Evolutionary conservation across 345 rosid species (phyloP).

Genomic region (Acer campestre): DNA sequence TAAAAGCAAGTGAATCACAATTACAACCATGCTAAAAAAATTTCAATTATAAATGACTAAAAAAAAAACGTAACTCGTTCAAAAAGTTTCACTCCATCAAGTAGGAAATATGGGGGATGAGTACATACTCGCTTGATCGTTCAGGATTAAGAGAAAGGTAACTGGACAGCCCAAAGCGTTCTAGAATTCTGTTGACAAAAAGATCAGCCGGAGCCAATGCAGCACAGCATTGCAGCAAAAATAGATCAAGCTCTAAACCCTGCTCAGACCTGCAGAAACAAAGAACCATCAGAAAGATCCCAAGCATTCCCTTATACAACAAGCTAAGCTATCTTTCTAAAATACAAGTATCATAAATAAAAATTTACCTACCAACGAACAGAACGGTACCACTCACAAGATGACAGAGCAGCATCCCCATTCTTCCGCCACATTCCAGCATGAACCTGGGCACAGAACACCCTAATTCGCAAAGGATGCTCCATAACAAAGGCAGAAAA

Average conservation of each 20-base stretch:
- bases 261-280: constrained; percentile 75
- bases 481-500: constrained; percentile 90
- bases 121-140: constrained; percentile 63
- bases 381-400: constrained; percentile 80
- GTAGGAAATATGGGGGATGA: constrained; percentile 6
- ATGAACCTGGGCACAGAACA: constrained; percentile 82
- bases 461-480: constrained; percentile 88
- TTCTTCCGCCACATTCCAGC: constrained; percentile 99
- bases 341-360: background rate
- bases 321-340: background rate
- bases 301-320: background rate
- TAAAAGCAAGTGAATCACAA: background rate
- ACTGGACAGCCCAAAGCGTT: constrained; percentile 75
- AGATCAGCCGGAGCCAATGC: constrained; percentile 92
- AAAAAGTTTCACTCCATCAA: background rate
- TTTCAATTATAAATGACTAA: background rate
- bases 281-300: constrained; percentile 24
- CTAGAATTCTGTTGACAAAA: constrained; percentile 67
- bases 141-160: constrained; percentile 62
- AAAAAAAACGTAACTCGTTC: background rate
- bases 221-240: constrained; percentile 95
- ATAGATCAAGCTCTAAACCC: constrained; percentile 93
- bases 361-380: constrained; percentile 65
- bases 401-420: constrained; percentile 70
- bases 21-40: background rate